These are phyloP conservation scores for Luffa aegyptiaca DNA, from an alignment of 306 rosid genomes.

Conservation along the genomic window DNA sequence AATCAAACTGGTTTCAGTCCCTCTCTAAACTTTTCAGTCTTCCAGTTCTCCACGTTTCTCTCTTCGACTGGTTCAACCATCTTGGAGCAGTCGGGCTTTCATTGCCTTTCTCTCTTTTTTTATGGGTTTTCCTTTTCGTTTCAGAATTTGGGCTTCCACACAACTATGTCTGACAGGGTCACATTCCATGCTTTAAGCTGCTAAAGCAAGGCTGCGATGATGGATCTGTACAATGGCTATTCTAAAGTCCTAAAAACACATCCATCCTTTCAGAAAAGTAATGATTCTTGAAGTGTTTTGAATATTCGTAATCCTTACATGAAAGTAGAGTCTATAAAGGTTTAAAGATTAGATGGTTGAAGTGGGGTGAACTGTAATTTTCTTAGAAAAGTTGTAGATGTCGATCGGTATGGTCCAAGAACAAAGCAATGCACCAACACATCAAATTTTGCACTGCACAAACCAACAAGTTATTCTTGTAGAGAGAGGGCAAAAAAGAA, in stretches of 20 bases:
- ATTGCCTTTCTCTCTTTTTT: neutral
- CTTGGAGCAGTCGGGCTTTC: neutral
- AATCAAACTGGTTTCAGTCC: neutral
- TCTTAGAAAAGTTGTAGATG: neutral
- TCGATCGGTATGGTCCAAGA: neutral
- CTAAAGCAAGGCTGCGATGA: neutral
- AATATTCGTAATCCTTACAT: neutral
- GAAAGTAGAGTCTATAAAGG: neutral
- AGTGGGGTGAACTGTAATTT: neutral
- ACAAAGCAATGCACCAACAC: neutral
- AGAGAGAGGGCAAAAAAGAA: neutral
- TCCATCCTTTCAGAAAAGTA: neutral
- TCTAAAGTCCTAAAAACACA: neutral
- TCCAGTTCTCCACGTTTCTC: slow-evolving; percentile 8
- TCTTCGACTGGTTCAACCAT: neutral
- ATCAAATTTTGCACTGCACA: neutral
- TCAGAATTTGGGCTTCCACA: neutral
- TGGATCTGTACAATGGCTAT: neutral
- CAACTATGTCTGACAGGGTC: neutral
- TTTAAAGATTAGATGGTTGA: neutral
- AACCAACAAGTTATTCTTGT: neutral
- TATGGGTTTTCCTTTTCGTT: neutral
- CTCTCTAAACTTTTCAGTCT: neutral
- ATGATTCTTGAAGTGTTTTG: neutral
- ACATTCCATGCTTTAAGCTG: neutral